Base-by-base conservation (phyloP, 2,329 filamentous ascomycete genomes). In the Fusarium secorum region DNA sequence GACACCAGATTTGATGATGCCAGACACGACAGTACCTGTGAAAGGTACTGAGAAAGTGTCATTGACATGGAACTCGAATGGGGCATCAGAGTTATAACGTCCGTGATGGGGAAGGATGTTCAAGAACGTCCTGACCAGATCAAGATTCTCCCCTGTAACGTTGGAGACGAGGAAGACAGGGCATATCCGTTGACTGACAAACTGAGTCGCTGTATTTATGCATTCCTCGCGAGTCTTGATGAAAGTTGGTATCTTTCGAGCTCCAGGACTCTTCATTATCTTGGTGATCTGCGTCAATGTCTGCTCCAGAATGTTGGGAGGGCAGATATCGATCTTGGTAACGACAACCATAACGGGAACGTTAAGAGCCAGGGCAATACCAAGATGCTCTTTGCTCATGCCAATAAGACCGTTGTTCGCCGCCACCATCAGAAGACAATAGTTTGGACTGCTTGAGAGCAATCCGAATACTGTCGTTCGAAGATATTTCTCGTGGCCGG, bases 151-250 rank as follows among this genome's bases (percentile, higher is more conserved):
- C 48, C 96, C 96, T 1, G 96, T 98, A 35, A 99, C 96, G 77
- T 99, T 99, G 74, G 95, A 98, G 15, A 99, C 94, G 78, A 98
- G 95, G 83, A 99, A 99, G 71, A 99, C 92, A 17, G 96, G 96
- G 78, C 95, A 98, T 78, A 99, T 98, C 42, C 96, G 89, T 81
- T 97, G 93, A 75, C 92, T 96, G 74, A 98, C 93, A 77, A 99
- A 98, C 79, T 98, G 96, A 0, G 93, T 95, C 14, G 96, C 95
- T 1, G 96, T 99, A 79, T 96, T 95, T 76, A 99, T 91, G 75
- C 94, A 97, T 73, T 97, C 93, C 78, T 97, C 94, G 64, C 91
- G 91, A 73, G 91, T 92, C 80, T 95, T 96, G 82, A 99, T 95
- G 78, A 98, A 97, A 42, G 98, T 93, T 5, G 96, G 96, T 39